Evolutionary conservation across 768 basidiomycete species (phyloP).

Genomic region (Peribolospora baueri): DNA sequence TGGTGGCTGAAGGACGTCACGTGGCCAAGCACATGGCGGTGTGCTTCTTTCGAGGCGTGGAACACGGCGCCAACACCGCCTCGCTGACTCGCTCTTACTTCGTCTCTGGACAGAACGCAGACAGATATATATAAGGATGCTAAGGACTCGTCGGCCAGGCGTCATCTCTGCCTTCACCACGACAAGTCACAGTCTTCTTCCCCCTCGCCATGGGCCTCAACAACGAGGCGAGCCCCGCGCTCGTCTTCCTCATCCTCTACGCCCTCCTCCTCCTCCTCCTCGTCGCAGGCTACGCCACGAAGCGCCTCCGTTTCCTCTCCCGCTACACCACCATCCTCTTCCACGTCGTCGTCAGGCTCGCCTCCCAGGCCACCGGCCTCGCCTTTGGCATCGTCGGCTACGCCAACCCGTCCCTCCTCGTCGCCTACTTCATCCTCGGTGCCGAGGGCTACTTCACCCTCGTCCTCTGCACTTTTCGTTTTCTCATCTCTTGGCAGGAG

Average conservation of each 20-base stretch:
- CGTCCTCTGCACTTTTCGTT: constrained; percentile 9
- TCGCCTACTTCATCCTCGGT: constrained; percentile 11
- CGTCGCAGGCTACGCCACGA: constrained; percentile 2
- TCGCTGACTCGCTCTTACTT: too few relatives aligned
- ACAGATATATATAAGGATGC: too few relatives aligned
- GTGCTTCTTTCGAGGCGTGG: too few relatives aligned
- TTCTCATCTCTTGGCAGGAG: constrained; percentile 10
- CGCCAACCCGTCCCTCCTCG: constrained; percentile 2
- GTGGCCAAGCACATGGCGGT: too few relatives aligned
- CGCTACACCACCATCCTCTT: constrained; percentile 7
- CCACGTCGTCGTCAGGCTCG: constrained; percentile 8
- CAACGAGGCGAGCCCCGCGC: too few relatives aligned
- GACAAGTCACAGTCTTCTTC: too few relatives aligned
- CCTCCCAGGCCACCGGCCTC: constrained; percentile 5
- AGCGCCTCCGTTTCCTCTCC: constrained; percentile 5
- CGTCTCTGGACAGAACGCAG: too few relatives aligned
- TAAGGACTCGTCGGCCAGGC: too few relatives aligned
- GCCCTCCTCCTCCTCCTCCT: constrained; percentile 2
- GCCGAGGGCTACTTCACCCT: constrained; percentile 13
- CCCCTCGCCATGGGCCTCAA: too few relatives aligned
- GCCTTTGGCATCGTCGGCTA: constrained; percentile 3
- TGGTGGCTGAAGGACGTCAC: too few relatives aligned
- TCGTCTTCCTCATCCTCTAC: constrained; percentile 8
- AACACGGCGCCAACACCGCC: too few relatives aligned
- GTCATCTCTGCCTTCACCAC: too few relatives aligned